Conservation (phyloP, 2,329 filamentous ascomycete species). For the Alternaria sp. region DNA sequence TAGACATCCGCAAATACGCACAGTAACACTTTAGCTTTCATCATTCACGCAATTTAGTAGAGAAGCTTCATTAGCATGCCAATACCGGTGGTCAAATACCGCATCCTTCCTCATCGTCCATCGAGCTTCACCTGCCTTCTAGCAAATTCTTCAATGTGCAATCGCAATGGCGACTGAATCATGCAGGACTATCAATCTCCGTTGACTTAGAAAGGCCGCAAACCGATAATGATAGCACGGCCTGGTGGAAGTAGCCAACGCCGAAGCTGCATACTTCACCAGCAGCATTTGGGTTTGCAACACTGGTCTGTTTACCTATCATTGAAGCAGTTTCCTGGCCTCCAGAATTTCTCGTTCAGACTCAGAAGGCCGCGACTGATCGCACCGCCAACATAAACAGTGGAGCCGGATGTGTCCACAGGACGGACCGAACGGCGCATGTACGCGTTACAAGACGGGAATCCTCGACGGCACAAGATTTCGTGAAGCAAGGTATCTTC, state of each 20-base stretch:
- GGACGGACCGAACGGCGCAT: background rate
- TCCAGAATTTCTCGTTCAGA: fast-evolving
- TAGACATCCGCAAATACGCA: too few species aligned
- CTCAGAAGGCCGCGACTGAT: background rate
- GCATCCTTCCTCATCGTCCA: background rate
- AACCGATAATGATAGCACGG: too few species aligned
- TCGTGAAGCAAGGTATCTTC: background rate
- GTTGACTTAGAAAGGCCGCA: too few species aligned
- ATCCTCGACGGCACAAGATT: background rate
- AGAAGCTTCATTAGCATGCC: too few species aligned
- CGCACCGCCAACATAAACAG: background rate
- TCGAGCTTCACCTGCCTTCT: background rate
- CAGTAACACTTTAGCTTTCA: too few species aligned
- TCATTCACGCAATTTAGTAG: too few species aligned
- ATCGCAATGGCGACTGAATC: background rate
- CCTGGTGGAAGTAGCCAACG: background rate
- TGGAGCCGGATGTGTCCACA: background rate
- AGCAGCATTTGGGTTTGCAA: background rate
- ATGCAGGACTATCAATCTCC: too few species aligned
- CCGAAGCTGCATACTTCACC: background rate
- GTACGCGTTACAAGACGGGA: background rate
- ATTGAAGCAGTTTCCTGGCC: background rate
- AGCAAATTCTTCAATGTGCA: background rate
- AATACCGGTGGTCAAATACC: background rate
- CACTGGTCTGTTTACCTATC: background rate